These are phyloP conservation scores for Fraxinus angustifolia DNA, from an alignment of 305 asterid genomes.

Conservation along the genomic window DNA sequence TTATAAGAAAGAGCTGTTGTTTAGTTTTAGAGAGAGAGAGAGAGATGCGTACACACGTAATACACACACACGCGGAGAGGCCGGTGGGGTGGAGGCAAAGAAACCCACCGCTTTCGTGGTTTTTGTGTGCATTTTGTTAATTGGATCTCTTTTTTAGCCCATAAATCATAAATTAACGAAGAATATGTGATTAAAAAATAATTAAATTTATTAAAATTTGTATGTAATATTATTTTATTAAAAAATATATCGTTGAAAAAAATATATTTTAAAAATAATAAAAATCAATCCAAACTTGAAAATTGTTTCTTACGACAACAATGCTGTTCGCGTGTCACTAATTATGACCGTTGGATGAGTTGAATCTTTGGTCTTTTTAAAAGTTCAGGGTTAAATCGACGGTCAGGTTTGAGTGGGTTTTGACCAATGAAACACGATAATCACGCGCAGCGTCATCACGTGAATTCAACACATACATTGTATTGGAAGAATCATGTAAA, in stretches of 20 bases:
- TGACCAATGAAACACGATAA: not conserved
- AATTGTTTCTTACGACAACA: constrained; percentile 28
- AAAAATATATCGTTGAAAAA: too few species aligned
- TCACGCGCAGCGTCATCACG: constrained; percentile 40
- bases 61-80: not conserved
- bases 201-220: too few species aligned
- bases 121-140: constrained; percentile 29
- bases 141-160: not conserved
- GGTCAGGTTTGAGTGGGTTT: constrained; percentile 23
- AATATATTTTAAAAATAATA: too few species aligned
- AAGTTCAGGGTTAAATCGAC: constrained; percentile 20
- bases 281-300: too few species aligned
- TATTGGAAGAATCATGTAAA: constrained; percentile 8
- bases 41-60: not conserved
- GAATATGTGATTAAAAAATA: too few species aligned
- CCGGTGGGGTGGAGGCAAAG: constrained; percentile 1
- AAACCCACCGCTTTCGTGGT: constrained; percentile 13
- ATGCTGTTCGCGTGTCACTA: constrained; percentile 20
- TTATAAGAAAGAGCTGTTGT: constrained; percentile 27
- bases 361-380: constrained; percentile 24
- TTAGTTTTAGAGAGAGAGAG: not conserved
- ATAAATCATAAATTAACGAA: too few species aligned
- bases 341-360: constrained; percentile 23
- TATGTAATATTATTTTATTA: too few species aligned
- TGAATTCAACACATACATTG: constrained; percentile 19